A percentile compares a stretch with the other conserved stretches of the same genome.
These are phyloP conservation scores for Cantharellus cinnabarinus DNA, from an alignment of 768 basidiomycete species.

Conservation along the genomic window DNA sequence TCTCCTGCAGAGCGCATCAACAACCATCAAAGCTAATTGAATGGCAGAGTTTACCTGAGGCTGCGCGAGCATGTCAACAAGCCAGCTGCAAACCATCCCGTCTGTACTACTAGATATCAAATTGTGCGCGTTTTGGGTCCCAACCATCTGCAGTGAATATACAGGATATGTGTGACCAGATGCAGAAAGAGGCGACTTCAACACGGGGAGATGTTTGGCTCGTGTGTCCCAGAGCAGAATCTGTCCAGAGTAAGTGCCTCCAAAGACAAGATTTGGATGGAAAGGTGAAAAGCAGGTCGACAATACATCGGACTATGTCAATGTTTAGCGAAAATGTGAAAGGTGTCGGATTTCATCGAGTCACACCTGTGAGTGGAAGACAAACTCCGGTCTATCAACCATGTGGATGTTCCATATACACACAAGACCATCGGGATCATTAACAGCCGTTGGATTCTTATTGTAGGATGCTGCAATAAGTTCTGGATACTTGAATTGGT, in stretches of 20 bases:
- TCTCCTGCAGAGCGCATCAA: slow-evolving; percentile 42
- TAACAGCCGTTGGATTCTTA: slow-evolving; percentile 81
- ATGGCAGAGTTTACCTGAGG: slow-evolving; percentile 44
- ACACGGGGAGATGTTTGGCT: slow-evolving; percentile 83
- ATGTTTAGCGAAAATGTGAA: background rate
- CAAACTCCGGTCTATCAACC: slow-evolving; percentile 86
- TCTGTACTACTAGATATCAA: slow-evolving; percentile 93
- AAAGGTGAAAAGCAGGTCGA: slow-evolving; percentile 95
- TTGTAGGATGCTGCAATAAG: slow-evolving; percentile 92
- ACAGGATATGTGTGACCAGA: slow-evolving; percentile 97
- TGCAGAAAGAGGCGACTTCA: slow-evolving; percentile 91
- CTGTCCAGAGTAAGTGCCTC: slow-evolving; percentile 98
- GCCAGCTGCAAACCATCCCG: slow-evolving; percentile 92
- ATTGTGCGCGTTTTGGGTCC: slow-evolving; percentile 97
- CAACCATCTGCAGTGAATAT: slow-evolving; percentile 96
- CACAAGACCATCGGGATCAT: slow-evolving; percentile 93
- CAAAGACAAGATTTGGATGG: slow-evolving; percentile 91
- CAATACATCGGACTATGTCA: slow-evolving; percentile 75
- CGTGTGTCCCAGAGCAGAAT: slow-evolving; percentile 97
- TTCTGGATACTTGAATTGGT: slow-evolving; percentile 60
- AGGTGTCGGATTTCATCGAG: background rate
- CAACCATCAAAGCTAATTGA: background rate
- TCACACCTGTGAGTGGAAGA: slow-evolving; percentile 92
- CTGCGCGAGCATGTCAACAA: slow-evolving; percentile 95
- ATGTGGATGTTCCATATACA: slow-evolving; percentile 96